Conservation (phyloP, 2,329 filamentous ascomycete species). For the Trichoderma brevicompactum region DNA sequence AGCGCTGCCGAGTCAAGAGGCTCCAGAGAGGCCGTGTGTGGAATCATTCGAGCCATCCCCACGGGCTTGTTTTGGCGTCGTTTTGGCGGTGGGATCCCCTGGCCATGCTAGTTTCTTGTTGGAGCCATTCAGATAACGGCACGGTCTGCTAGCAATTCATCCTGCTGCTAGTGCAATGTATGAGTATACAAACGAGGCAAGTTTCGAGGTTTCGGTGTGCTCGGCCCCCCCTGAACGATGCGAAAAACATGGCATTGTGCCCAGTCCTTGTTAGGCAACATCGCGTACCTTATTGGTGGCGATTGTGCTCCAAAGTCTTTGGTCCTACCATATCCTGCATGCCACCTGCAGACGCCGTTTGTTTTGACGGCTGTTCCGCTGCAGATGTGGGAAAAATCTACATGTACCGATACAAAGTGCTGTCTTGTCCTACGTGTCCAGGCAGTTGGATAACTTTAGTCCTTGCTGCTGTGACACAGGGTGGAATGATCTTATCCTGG, state of each 20-base stretch:
- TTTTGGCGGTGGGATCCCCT: conserved; percentile 24
- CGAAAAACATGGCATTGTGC: neutral
- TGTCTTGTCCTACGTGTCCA: too few relatives aligned
- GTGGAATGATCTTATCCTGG: neutral
- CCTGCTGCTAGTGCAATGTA: neutral
- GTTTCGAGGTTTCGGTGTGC: neutral
- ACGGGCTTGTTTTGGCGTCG: neutral
- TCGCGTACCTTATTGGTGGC: neutral
- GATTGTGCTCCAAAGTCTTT: neutral
- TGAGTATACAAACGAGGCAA: neutral
- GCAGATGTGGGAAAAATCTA: conserved; percentile 1
- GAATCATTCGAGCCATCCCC: conserved; percentile 20
- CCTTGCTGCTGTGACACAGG: conserved; percentile 1
- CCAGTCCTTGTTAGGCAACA: neutral
- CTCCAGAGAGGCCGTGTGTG: neutral
- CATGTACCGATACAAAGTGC: too few relatives aligned
- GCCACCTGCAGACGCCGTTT: conserved; percentile 4
- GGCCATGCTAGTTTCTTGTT: neutral
- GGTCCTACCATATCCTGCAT: conserved; percentile 16
- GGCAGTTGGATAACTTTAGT: conserved; percentile 14
- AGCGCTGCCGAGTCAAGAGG: neutral
- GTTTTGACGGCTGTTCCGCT: conserved; percentile 10
- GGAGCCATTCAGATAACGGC: too few relatives aligned
- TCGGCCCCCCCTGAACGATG: neutral
- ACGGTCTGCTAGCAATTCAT: neutral